phyloP scores from a whole-genome alignment of 1,284 basidiomycete species.

The Malassezia brasiliensis region DNA sequence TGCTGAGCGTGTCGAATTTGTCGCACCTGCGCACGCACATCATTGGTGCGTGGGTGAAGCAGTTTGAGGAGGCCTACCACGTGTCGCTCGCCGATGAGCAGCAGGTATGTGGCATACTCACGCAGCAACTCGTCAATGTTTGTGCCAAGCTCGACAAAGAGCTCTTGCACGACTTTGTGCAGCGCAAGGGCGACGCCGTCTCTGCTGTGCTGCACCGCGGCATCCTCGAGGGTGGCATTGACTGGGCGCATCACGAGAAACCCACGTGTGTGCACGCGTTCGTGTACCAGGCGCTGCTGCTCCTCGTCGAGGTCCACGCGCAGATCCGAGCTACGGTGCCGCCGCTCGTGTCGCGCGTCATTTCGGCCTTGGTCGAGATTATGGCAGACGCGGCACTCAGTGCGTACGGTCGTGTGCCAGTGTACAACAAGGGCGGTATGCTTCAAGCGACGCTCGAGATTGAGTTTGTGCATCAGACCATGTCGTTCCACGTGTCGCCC shows the following conservation, averaged over 20 bases:
- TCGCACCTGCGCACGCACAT: constrained; percentile 62
- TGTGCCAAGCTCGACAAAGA: constrained; percentile 73
- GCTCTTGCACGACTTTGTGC: constrained; percentile 75
- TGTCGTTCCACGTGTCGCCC: constrained; percentile 74
- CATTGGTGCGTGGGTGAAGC: constrained; percentile 69
- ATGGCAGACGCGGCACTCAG: constrained; percentile 70
- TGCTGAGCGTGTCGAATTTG: constrained; percentile 84
- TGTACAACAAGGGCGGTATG: constrained; percentile 98
- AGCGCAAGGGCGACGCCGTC: constrained; percentile 64
- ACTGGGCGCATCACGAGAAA: constrained; percentile 82
- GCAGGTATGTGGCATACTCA: constrained; percentile 39
- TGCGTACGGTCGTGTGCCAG: constrained; percentile 72
- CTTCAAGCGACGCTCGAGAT: constrained; percentile 95
- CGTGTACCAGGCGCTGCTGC: constrained; percentile 79
- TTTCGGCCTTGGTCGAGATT: constrained; percentile 71
- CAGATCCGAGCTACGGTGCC: constrained; percentile 73
- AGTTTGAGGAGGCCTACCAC: constrained; percentile 69
- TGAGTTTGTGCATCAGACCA: constrained; percentile 93
- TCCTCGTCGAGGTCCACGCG: constrained; percentile 81
- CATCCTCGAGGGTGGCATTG: constrained; percentile 67
- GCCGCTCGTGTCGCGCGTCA: constrained; percentile 65
- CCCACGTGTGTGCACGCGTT: constrained; percentile 77
- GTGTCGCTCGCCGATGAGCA: constrained; percentile 67
- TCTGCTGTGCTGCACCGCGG: constrained; percentile 65
- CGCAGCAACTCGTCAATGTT: constrained; percentile 64